Evolutionary conservation across 2,329 filamentous ascomycete species (phyloP).

Genomic region (Cladorrhinum sp.): DNA sequence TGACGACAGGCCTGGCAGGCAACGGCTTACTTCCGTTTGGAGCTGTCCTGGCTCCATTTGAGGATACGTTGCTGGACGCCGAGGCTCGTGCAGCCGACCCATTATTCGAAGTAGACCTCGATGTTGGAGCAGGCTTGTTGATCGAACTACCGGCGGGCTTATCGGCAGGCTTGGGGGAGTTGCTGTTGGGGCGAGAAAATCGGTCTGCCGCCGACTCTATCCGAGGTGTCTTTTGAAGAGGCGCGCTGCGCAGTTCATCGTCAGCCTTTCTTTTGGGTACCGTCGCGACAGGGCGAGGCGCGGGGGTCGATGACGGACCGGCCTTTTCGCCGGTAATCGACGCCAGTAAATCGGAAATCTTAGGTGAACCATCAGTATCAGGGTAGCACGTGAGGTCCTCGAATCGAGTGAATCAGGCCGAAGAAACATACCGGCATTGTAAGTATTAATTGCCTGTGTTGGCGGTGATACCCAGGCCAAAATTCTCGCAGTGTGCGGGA

Average conservation of each 20-base stretch:
- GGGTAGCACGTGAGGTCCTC: conserved; percentile 14
- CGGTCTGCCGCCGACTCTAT: conserved; percentile 28
- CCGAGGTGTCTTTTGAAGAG: conserved; percentile 42
- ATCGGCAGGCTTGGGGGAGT: conserved; percentile 28
- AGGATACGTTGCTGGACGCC: background rate
- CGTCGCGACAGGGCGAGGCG: conserved; percentile 31
- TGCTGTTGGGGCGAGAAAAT: conserved; percentile 21
- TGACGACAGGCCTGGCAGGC: background rate
- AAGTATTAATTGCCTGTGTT: background rate
- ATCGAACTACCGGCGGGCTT: conserved; percentile 11
- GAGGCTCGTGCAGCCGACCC: background rate
- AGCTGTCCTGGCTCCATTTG: background rate
- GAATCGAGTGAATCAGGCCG: background rate
- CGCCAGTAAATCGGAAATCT: conserved; percentile 59
- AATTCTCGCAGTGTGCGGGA: conserved; percentile 15
- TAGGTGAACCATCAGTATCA: conserved; percentile 19
- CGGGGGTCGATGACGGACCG: conserved; percentile 34
- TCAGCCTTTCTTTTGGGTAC: conserved; percentile 57
- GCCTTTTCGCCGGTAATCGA: conserved; percentile 58
- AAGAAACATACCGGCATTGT: conserved; percentile 4
- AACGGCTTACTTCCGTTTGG: conserved; percentile 5
- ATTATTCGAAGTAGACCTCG: background rate
- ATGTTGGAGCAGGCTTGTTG: conserved; percentile 20
- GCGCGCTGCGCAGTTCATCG: conserved; percentile 42
- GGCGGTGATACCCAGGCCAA: background rate